These are phyloP conservation scores for Ephemerocybe angulata DNA, from an alignment of 768 basidiomycete genomes.

Conservation along the genomic window DNA sequence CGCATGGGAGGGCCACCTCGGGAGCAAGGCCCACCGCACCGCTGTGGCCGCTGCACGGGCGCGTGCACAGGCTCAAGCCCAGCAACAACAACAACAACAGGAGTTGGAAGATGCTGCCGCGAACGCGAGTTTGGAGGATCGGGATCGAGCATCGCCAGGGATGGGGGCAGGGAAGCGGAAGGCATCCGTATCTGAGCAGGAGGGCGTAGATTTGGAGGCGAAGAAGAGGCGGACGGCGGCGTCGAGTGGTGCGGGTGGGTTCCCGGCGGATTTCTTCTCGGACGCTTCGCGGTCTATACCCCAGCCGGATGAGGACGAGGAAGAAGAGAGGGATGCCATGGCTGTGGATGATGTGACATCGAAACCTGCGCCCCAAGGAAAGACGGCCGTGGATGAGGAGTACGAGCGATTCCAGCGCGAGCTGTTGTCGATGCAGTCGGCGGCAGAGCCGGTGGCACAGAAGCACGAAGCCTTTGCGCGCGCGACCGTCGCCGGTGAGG, in stretches of 20 bases:
- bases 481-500: slow-evolving; percentile 71
- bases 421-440: slow-evolving; percentile 39
- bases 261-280: slow-evolving; percentile 80
- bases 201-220: slow-evolving; percentile 30
- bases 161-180: slow-evolving; percentile 24
- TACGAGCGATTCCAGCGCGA: slow-evolving; percentile 71
- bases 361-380: slow-evolving; percentile 17
- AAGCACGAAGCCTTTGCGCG: slow-evolving; percentile 53
- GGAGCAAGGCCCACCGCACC: slow-evolving; percentile 73
- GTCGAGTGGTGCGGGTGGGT: slow-evolving; percentile 21
- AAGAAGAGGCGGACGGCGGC: slow-evolving; percentile 29
- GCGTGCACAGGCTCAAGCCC: slow-evolving; percentile 34
- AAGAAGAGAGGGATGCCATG: slow-evolving; percentile 30
- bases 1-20: slow-evolving; percentile 86
- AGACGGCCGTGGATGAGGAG: slow-evolving; percentile 57
- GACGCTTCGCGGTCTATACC: slow-evolving; percentile 54
- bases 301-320: slow-evolving; percentile 37
- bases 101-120: slow-evolving; percentile 26
- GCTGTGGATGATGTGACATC: slow-evolving; percentile 3
- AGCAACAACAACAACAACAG: slow-evolving; percentile 34
- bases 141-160: slow-evolving; percentile 19
- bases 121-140: slow-evolving; percentile 3
- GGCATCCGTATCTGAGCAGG: slow-evolving; percentile 16
- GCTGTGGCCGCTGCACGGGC: slow-evolving; percentile 58
- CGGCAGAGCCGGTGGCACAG: slow-evolving; percentile 34